phyloP scores from a whole-genome alignment of 83 land plant species.

The Thuja plicata region DNA sequence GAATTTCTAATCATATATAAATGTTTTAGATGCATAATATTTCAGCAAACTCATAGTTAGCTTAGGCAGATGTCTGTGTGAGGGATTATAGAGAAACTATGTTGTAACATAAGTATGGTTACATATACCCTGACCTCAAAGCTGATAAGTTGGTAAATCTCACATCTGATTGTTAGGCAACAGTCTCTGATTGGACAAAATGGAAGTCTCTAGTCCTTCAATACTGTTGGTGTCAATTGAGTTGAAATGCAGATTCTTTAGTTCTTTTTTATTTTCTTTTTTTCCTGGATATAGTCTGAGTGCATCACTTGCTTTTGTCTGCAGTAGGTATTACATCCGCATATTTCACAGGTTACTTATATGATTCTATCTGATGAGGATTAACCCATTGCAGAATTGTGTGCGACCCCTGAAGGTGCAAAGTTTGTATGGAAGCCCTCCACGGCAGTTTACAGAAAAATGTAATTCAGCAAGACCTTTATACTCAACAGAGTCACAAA shows the following conservation, averaged over 20 bases:
- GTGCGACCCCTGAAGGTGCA: constrained; percentile 30
- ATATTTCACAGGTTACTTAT: background rate
- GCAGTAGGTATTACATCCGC: background rate
- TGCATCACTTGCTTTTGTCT: background rate
- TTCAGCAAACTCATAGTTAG: background rate
- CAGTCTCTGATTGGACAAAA: background rate
- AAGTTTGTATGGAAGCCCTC: constrained; percentile 56
- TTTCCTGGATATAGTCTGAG: background rate
- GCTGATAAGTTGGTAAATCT: background rate
- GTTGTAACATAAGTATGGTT: background rate
- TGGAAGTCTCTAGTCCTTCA: background rate
- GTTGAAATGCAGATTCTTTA: background rate
- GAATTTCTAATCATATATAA: background rate
- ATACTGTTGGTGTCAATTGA: background rate
- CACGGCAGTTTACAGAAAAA: constrained; percentile 31
- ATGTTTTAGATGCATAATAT: background rate
- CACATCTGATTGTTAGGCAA: background rate
- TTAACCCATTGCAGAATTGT: constrained; percentile 23
- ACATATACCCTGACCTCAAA: background rate
- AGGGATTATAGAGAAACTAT: background rate
- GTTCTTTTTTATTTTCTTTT: background rate
- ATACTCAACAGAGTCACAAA: constrained; percentile 28
- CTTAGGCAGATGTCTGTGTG: background rate
- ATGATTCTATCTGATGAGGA: constrained; percentile 3
- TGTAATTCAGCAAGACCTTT: constrained; percentile 31